Evolutionary conservation across 345 rosid species (phyloP).

Genomic region (Salix suchowensis): DNA sequence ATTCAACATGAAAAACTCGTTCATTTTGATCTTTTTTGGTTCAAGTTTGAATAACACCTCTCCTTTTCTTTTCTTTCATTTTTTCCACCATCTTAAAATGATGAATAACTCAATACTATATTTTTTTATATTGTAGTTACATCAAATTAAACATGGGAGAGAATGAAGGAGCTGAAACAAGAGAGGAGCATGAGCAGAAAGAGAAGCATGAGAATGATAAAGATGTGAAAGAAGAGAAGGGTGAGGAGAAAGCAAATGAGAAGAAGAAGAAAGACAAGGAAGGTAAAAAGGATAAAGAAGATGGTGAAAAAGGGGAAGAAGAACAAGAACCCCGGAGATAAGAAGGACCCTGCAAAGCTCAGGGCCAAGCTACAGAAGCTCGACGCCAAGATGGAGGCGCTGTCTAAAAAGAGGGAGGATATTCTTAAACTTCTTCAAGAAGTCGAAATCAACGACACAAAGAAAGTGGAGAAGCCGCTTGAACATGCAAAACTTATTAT

Average conservation of each 20-base stretch:
- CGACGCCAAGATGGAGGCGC: conserved; percentile 58
- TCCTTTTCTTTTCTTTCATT: too few species aligned
- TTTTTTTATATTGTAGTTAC: neutral
- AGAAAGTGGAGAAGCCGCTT: conserved; percentile 2
- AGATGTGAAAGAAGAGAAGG: conserved; percentile 14
- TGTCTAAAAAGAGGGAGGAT: conserved; percentile 50
- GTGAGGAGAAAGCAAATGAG: conserved; percentile 18
- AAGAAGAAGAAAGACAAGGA: conserved; percentile 34
- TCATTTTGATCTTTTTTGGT: too few species aligned
- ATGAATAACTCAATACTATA: neutral
- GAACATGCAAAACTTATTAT: neutral
- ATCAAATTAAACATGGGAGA: conserved; percentile 1
- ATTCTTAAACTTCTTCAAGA: conserved; percentile 43
- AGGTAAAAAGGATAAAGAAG: conserved; percentile 35
- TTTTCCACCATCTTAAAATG: too few species aligned
- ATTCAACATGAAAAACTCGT: too few species aligned
- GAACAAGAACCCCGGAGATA: conserved; percentile 66
- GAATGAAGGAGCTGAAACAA: conserved; percentile 30
- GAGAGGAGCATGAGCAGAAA: conserved; percentile 25
- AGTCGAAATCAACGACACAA: conserved; percentile 27
- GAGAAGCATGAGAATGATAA: conserved; percentile 13
- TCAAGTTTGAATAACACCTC: too few species aligned
- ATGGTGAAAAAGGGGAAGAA: conserved; percentile 44
- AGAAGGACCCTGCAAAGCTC: conserved; percentile 57
- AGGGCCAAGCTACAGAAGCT: conserved; percentile 57